Evolutionary conservation across 305 asterid genomes (phyloP).

Genomic region (Fraxinus xanthoxyloides): DNA sequence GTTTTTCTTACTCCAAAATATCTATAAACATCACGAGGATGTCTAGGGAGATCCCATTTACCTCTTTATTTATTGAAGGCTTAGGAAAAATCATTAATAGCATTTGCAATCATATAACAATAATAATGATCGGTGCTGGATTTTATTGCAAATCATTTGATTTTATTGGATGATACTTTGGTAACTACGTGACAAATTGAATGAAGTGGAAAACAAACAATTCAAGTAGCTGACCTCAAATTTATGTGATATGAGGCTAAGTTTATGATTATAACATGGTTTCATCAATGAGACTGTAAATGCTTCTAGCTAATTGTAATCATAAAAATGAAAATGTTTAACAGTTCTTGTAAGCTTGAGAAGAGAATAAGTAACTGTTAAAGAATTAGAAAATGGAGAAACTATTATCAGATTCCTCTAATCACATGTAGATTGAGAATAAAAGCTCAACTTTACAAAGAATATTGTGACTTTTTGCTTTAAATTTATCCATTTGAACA

Average conservation of each 20-base stretch:
- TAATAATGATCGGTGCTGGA: not conserved
- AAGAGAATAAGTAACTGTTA: not conserved
- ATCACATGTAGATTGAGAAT: not conserved
- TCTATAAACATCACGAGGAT: not conserved
- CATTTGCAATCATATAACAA: not conserved
- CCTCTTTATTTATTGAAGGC: not conserved
- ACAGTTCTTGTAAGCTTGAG: not conserved
- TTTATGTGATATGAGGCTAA: not conserved
- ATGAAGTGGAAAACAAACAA: not conserved
- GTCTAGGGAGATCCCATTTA: not conserved
- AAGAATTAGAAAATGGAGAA: not conserved
- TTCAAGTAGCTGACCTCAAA: not conserved
- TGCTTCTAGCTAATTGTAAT: not conserved
- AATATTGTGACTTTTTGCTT: not conserved
- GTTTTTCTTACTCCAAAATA: not conserved
- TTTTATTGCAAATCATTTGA: not conserved
- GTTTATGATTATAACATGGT: not conserved
- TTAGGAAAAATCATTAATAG: not conserved
- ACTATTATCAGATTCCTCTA: not conserved
- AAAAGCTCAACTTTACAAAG: not conserved
- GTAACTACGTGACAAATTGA: not conserved
- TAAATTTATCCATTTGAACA: not conserved
- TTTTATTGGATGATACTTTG: not conserved
- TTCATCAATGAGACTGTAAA: not conserved
- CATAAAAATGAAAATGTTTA: no score